Evolutionary conservation across 2,329 filamentous ascomycete genomes (phyloP), one percentile per base, ranked within the genome.

Genomic region (Verticillium klebahnii): DNA sequence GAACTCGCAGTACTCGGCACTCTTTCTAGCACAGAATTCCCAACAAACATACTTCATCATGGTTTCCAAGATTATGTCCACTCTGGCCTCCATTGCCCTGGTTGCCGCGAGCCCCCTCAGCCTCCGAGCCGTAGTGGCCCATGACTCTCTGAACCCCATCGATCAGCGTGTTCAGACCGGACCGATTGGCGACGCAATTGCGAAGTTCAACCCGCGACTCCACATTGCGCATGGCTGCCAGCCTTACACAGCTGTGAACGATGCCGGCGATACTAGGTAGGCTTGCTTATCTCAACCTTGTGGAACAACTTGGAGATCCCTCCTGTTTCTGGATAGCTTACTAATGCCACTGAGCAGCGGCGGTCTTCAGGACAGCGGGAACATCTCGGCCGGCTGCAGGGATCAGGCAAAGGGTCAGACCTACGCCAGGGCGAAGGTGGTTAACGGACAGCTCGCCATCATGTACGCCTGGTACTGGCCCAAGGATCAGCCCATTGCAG

Each of bases 391-490:
- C 15, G 57, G 57, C 14, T 40, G 57, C 37, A 45, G 25, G 36
- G 31, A 40, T 39, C 36, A 39, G 34, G 19, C 37, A 23, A 32
- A 31, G 15, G 57, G 57, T 15, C 57, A 58, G 39, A 32, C 57
- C 4, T 58, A 58, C 37, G 74, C 71, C 32, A 70, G 77, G 9
- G 70, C 68, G 23, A 65, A 64, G 4, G 61, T 63, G 32, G 67
- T 72, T 62, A 69, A 71, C 17, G 69, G 65, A 45, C 65, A 69
- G 55, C 73, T 71, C 57, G 73, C 69, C 58, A 73, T 78, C 63
- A 77, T 78, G 74, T 78, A 77, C 67, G 67, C 73, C 6, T 78
- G 76, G 77, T 80, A 78, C 67, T 72, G 78, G 66, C 78, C 78
- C 57, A 80, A 81, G 71, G 77, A 80, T 62, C 70, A 75, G 63